Evolutionary conservation across 2,329 filamentous ascomycete species (phyloP).

Genomic region (Aspergillus oerlinghausenensis): DNA sequence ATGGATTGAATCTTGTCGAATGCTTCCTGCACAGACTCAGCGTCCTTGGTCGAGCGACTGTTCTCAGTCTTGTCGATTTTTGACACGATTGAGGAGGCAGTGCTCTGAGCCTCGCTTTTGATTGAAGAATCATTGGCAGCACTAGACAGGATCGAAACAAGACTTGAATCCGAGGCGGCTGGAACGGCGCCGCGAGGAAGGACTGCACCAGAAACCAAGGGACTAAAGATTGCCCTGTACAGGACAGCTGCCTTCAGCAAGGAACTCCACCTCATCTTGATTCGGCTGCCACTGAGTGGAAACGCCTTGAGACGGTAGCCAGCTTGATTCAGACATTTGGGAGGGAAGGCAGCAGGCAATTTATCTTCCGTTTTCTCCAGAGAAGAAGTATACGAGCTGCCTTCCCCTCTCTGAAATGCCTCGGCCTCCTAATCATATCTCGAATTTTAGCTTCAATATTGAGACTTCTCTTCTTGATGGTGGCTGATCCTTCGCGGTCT

Average conservation of each 20-base stretch:
- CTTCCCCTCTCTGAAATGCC: neutral
- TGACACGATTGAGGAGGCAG: neutral
- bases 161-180: neutral
- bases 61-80: neutral
- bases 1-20: constrained; percentile 1
- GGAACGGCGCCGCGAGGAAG: neutral
- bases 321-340: neutral
- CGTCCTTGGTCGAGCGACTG: neutral
- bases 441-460: neutral
- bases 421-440: neutral
- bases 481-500: neutral
- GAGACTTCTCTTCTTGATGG: neutral
- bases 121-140: constrained; percentile 1
- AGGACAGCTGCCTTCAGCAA: neutral
- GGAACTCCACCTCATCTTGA: neutral
- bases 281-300: neutral
- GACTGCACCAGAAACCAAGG: neutral
- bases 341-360: neutral
- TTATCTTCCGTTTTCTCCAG: neutral
- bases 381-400: neutral
- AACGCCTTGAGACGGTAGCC: neutral
- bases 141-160: constrained; percentile 2
- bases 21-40: neutral
- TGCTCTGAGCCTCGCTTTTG: neutral
- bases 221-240: neutral